Evolutionary conservation across 208 protist species (phyloP), one percentile per base, ranked within the genome.

Genomic region (Angomonas desouzai): DNA sequence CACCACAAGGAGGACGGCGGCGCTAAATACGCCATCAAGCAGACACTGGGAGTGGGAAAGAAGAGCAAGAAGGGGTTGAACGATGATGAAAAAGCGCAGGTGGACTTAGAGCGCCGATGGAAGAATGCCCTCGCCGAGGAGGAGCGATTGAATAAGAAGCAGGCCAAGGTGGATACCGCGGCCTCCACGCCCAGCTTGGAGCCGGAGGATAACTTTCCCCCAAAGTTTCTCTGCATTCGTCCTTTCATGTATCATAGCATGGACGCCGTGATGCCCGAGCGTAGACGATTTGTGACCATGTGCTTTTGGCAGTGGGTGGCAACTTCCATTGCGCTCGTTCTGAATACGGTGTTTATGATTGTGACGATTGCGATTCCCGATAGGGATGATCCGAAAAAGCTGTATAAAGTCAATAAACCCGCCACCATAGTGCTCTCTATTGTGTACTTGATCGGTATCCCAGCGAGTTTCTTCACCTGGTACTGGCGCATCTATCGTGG

Each of bases 201-300:
- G 27, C 36, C 18, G n/a, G 20, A 13, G 36, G 38, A 62, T 28
- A 85, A 85, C 55, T 85, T 85, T 58, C 79, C 79, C 13, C 78
- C 63, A 10, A 77, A 72, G 18, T 74, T 85, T 64, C 64, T 85
- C 33, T 85, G 79, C 48, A 85, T 85, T 30, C 72, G 63, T 22
- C 79, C 79, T 18, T 47, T 85, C 25, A 62, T 85, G 43, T 66
- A 81, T 59, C 74, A 85, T 45, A 71, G 73, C 47, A 56, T 85
- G 32, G 48, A 56, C 11, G 33, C 33, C 33, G 71, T 85, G 36
- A 68, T 72, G 20, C 62, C 72, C 23, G 40, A 66, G 49, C 62
- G 79, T 32, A 74, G 66, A 43, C 10, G 13, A 13, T 79, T 70
- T 59, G 59, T 81, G 0, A 77, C 55, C 36, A 58, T 85, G 23